phyloP scores from a whole-genome alignment of 1,139 yeast genomes.

The Candida tropicalis region DNA sequence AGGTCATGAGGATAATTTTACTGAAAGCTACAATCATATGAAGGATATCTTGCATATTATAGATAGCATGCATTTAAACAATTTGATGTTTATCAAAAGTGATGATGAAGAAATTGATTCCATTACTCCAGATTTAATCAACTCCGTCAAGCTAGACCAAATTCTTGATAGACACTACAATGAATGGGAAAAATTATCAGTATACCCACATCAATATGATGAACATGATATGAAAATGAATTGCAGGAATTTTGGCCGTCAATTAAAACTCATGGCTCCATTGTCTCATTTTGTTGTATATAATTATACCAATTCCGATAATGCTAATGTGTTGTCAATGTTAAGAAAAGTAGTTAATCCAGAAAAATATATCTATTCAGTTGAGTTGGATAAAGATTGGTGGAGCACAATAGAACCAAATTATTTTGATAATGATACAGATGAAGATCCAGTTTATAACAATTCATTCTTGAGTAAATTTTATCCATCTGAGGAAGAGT shows the following conservation, averaged over 20 bases:
- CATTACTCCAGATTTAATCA: conserved; percentile 20
- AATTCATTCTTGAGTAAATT: conserved; percentile 18
- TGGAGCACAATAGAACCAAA: conserved; percentile 21
- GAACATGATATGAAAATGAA: conserved; percentile 12
- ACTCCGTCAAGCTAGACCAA: conserved; percentile 20
- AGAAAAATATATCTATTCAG: conserved; percentile 19
- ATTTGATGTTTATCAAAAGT: conserved; percentile 22
- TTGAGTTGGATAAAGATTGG: conserved; percentile 19
- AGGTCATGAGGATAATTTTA: conserved; percentile 29
- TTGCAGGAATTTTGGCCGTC: conserved; percentile 36
- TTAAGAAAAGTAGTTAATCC: conserved; percentile 7
- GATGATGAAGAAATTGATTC: conserved; percentile 12
- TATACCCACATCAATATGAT: not conserved
- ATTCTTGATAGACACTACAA: not conserved
- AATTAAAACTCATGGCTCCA: conserved; percentile 35
- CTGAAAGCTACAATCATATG: conserved; percentile 9
- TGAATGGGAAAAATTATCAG: not conserved
- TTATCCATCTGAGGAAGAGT: not conserved
- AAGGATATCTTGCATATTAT: not conserved
- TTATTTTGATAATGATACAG: conserved; percentile 19
- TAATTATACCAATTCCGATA: conserved; percentile 23
- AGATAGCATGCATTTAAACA: conserved; percentile 10
- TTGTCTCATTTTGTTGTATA: conserved; percentile 38
- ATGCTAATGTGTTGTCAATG: conserved; percentile 17
- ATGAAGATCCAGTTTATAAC: conserved; percentile 17